A percentile compares a stretch with the other conserved stretches of the same genome.
These are phyloP conservation scores for Ophiorrhiza pumila DNA, from an alignment of 257 asterid species.

Conservation along the genomic window DNA sequence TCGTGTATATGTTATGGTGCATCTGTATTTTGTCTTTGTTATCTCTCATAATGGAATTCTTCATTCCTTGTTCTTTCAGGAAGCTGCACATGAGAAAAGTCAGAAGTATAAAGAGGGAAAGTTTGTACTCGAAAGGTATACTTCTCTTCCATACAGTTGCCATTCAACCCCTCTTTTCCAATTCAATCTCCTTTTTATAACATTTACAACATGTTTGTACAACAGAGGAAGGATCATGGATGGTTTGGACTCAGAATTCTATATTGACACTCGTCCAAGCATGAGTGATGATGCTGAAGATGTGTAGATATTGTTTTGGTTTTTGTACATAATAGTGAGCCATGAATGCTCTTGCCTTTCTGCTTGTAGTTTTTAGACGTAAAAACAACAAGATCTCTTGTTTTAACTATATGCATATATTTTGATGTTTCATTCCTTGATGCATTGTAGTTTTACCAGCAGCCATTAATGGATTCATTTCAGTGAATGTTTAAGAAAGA, in stretches of 20 bases:
- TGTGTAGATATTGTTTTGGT: constrained; percentile 21
- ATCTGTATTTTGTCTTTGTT: not conserved
- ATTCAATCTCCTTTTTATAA: not conserved
- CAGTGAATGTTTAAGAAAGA: not conserved
- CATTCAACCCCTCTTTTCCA: not conserved
- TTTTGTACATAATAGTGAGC: not conserved
- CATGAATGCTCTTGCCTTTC: not conserved
- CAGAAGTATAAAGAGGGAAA: constrained; percentile 88
- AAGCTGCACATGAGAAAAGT: constrained; percentile 54
- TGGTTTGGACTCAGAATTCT: constrained; percentile 61
- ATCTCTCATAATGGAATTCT: not conserved
- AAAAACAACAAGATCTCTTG: not conserved
- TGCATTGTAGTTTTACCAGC: not conserved
- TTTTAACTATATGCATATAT: not conserved
- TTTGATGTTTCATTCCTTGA: not conserved
- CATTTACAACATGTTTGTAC: not conserved
- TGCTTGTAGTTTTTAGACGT: not conserved
- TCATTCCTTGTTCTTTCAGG: constrained; percentile 38
- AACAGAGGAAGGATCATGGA: constrained; percentile 63
- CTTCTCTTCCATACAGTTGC: not conserved
- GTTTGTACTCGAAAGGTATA: constrained; percentile 67
- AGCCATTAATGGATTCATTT: not conserved
- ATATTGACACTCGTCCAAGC: constrained; percentile 40
- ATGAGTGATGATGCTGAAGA: constrained; percentile 51
- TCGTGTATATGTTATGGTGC: not conserved